Percentiles rank a stretch among this genome's conserved stretches.
Evolutionary conservation across 2,329 filamentous ascomycete genomes (phyloP).

Genomic region (Penicillium glabrum): DNA sequence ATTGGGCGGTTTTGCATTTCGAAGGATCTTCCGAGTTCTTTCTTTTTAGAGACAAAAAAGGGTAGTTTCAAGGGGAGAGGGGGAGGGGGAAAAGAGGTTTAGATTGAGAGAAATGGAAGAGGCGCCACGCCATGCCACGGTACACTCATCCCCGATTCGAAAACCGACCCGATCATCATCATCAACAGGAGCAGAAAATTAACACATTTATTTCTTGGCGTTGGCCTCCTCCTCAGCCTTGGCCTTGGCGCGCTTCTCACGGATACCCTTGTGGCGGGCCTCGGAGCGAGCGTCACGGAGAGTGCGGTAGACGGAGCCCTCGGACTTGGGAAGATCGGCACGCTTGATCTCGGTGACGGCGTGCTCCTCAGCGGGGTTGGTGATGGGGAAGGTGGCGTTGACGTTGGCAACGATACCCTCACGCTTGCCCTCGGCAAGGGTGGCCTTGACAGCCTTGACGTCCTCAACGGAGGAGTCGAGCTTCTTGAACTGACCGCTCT

Average conservation of each 20-base stretch:
- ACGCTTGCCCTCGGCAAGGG: constrained; percentile 50
- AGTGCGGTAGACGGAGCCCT: constrained; percentile 83
- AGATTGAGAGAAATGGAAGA: constrained; percentile 31
- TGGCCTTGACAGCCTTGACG: constrained; percentile 68
- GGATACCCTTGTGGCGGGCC: constrained; percentile 74
- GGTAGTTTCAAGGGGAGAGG: constrained; percentile 13
- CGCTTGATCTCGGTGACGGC: constrained; percentile 76
- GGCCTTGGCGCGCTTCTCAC: constrained; percentile 91
- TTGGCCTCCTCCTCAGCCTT: constrained; percentile 67
- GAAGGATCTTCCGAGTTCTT: constrained; percentile 38
- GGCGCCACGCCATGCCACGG: constrained; percentile 39
- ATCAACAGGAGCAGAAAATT: constrained; percentile 34
- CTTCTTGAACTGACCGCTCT: constrained; percentile 89
- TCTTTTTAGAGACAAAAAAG: constrained; percentile 34
- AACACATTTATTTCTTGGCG: constrained; percentile 52
- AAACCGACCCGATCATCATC: constrained; percentile 43
- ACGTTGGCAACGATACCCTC: constrained; percentile 55
- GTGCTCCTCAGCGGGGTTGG: constrained; percentile 56
- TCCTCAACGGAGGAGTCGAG: constrained; percentile 84
- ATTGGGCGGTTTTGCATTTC: constrained; percentile 36
- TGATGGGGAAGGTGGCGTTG: constrained; percentile 68
- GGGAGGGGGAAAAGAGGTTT: constrained; percentile 20
- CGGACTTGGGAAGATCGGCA: constrained; percentile 73
- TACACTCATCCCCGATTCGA: constrained; percentile 35
- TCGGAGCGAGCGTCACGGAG: constrained; percentile 84